Evolutionary conservation across 192 early-diverging fungal genomes (phyloP), one percentile per base, ranked within the genome.

Genomic region (Phlyctochytrium arcticum): DNA sequence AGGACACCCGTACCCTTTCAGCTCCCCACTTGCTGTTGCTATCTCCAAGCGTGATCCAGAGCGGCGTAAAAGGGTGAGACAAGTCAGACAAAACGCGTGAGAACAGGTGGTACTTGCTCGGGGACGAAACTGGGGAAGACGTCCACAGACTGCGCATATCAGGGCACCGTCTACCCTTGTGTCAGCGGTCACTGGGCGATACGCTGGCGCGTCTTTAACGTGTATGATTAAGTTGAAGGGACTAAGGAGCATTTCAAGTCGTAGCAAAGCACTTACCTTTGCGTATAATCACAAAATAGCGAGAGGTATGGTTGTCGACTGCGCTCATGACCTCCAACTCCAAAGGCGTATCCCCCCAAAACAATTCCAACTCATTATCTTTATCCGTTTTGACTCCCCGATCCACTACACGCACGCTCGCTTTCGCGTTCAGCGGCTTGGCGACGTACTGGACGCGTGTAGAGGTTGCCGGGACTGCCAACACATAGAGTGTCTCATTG

Each of bases 71-170:
- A 78, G 57, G 17, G 60, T 47, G 3, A 75, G 60, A 42, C 77
- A 78, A 7, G 65, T 60, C 8, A 57, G 23, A 51, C 77, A 78
- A 49, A 69, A 75, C 19, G 12, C 17, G 55, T 78, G 77, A 8
- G 48, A 5, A 57, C 77, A 78, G 9, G 8, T 48, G 21, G 46
- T 27, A n/a, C n/a, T n/a, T n/a, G n/a, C n/a, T n/a, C n/a, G n/a
- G n/a, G n/a, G n/a, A n/a, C n/a, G n/a, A n/a, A n/a, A n/a, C n/a
- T n/a, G n/a, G n/a, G n/a, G n/a, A n/a, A n/a, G n/a, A n/a, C n/a
- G n/a, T n/a, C n/a, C n/a, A n/a, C n/a, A n/a, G n/a, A n/a, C n/a
- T n/a, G n/a, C n/a, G n/a, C n/a, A n/a, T n/a, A n/a, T n/a, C n/a
- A n/a, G n/a, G n/a, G n/a, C n/a, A n/a, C n/a, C n/a, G n/a, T n/a